Conservation (phyloP, 257 asterid species). For the Ilex asprella region DNA sequence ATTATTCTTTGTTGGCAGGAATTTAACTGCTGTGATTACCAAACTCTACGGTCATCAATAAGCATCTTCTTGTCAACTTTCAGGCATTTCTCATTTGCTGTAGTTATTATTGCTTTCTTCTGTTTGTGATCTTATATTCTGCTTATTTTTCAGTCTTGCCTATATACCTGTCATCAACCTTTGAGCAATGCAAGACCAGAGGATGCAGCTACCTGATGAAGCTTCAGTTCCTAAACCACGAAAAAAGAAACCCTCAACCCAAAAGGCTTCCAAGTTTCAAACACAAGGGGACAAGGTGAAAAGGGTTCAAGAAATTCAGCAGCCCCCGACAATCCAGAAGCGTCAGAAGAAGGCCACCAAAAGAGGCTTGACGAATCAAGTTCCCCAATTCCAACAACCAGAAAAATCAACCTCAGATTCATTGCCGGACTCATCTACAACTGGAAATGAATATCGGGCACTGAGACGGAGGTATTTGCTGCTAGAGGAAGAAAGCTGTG, state of each 20-base stretch:
- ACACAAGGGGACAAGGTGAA: constrained; percentile 33
- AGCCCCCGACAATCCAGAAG: constrained; percentile 24
- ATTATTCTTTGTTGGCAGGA: no score
- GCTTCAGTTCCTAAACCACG: constrained; percentile 35
- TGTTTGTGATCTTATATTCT: not conserved
- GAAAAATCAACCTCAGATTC: constrained; percentile 40
- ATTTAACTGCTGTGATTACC: no score
- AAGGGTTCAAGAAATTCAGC: constrained; percentile 20
- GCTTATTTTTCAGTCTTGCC: not conserved
- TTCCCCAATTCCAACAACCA: constrained; percentile 23
- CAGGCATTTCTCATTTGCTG: no score
- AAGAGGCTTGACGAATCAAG: constrained; percentile 25
- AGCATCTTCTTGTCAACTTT: no score
- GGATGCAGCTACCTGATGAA: constrained; percentile 25
- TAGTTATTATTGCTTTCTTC: no score
- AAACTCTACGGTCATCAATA: no score
- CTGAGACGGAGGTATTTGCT: constrained; percentile 73
- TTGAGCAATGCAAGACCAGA: constrained; percentile 50
- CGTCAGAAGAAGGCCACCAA: constrained; percentile 48
- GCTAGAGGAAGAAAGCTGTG: constrained; percentile 72
- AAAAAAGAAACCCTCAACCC: constrained; percentile 47
- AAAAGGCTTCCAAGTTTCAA: constrained; percentile 27
- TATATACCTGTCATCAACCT: constrained; percentile 4
- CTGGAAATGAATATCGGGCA: constrained; percentile 60
- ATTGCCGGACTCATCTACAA: constrained; percentile 32